These are phyloP conservation scores for Neofusicoccum sp. DNA, from an alignment of 2,329 filamentous ascomycete species.

Conservation along the genomic window DNA sequence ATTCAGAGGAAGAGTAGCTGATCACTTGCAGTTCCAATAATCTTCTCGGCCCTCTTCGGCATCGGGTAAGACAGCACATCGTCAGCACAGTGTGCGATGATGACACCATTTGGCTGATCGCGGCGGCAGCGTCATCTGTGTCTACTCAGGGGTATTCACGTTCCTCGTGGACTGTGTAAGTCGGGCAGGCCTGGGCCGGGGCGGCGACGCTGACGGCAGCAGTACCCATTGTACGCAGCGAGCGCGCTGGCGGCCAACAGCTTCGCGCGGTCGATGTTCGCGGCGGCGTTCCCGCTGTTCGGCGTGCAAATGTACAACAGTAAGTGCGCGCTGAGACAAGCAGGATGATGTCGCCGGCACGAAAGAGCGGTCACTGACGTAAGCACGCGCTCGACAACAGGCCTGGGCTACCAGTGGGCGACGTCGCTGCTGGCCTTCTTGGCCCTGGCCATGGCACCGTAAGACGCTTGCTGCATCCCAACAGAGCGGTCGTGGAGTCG, in stretches of 20 bases:
- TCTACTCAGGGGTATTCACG: conserved; percentile 83
- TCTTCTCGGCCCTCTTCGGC: conserved; percentile 49
- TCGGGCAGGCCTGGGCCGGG: conserved; percentile 27
- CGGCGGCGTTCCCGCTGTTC: conserved; percentile 48
- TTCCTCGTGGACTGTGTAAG: conserved; percentile 68
- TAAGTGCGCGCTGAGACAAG: conserved; percentile 34
- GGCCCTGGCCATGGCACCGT: conserved; percentile 50
- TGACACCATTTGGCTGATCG: conserved; percentile 15
- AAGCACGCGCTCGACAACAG: conserved; percentile 30
- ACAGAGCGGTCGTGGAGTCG: conserved; percentile 25
- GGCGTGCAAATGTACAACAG: conserved; percentile 53
- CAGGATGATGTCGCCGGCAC: conserved; percentile 17
- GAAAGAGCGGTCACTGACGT: conserved; percentile 48
- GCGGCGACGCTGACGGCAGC: conserved; percentile 22
- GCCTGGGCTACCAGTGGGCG: conserved; percentile 52
- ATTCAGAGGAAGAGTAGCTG: conserved; percentile 30
- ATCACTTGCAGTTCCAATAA: conserved; percentile 46
- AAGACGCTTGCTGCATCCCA: conserved; percentile 27
- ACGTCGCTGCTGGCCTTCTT: conserved; percentile 48
- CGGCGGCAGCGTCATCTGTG: conserved; percentile 63
- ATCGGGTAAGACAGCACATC: conserved; percentile 36
- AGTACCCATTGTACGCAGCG: conserved; percentile 52
- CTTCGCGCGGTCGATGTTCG: conserved; percentile 50
- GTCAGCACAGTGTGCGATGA: conserved; percentile 15
- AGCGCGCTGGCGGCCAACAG: conserved; percentile 51